Base-by-base conservation (phyloP, 768 basidiomycete genomes). In the Multifurca ochricompacta region DNA sequence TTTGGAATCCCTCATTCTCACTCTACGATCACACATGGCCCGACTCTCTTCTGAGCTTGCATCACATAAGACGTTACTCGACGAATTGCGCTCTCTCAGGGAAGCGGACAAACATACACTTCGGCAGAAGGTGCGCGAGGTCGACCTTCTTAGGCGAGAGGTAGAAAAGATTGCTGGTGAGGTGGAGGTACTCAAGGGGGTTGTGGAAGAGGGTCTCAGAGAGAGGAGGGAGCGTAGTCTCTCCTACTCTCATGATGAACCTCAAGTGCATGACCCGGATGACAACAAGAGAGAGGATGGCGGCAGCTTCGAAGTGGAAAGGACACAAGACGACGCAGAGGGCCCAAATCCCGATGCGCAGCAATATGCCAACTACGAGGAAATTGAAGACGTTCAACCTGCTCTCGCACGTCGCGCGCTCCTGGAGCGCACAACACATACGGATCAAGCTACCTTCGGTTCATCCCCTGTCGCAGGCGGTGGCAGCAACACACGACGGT, bases 121-220 rank as follows among this genome's bases (percentile, higher is more conserved):
- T 46, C 68, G 75, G 34, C 77, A 80, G 52, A 87, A 87, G 66
- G 68, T 77, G 21, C 69, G 73, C 4, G 90, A 91, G 57, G 80
- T 94, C 7, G 75, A 79, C 40, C 73, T 74, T 11, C 76, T 96
- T 10, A 76, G 77, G 34, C 73, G 77, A 10, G 88, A 94, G 62
- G 86, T 97, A 6, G 88, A 93, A 62, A 69, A 84, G 39, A 77
- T 96, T 5, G 83, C 80, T 0, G 82, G 83, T 3, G 92, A 98
- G 68, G 88, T 97, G 2, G 86, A 87, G 56, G 85, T 90, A 2
- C 73, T 96, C n/a, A 73, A 87, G 10, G 85, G 82, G 1, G 85
- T 93, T 0, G 89, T 97, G 1, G 88, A 94, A 67, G 85, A 89
- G 54, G 91, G 91, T 4, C 73, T 96, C 49, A 79, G 83, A 56